Evolutionary conservation across 495 filamentous ascomycete species (phyloP), one percentile per base, ranked within the genome.

Genomic region (Ramalina intermedia): DNA sequence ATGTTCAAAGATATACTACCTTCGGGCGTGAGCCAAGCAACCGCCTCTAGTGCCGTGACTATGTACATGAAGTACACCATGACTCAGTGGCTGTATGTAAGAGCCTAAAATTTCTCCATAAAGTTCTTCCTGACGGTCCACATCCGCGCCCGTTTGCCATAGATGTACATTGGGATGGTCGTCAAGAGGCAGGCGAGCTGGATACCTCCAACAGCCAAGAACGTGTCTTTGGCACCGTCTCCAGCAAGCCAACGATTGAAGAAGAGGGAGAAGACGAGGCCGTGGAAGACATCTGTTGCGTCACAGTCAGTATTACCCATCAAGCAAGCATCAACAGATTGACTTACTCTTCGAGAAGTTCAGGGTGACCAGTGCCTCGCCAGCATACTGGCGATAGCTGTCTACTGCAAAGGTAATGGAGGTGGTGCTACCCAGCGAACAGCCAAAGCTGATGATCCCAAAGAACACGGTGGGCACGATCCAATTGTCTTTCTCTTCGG

Each of bases 391-490:
- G 14, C 90, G 74, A 62, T 96, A 95, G 55, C 82, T 85, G 61
- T 98, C 90, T 21, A 98, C 87, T 46, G 82, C 85, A 56, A 95
- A 96, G 0, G 91, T 95, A 56, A 98, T 94, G 21, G 85, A 76
- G 1, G 90, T 96, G n/a, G 90, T 96, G 42, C 81, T 86, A 1
- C 88, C 90, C 9, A 96, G 72, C 38, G 84, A 82, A 62, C 91
- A 96, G 2, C 91, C 91, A 61, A 98, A 98, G 14, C 86, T 93
- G 48, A 95, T 82, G 40, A 93, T 60, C 1, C 87, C 89, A 55
- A 96, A 95, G 68, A 96, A 96, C 0, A 93, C 61, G 0, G 90
- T 94, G 1, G 91, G 91, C 20, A 95, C 86, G 48, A 93, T 91
- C 84, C 87, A 94, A 16, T 72, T 66, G 61, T 94, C 75, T n/a